phyloP scores from a whole-genome alignment of 2,329 filamentous ascomycete species.

The Thelonectria rubi region DNA sequence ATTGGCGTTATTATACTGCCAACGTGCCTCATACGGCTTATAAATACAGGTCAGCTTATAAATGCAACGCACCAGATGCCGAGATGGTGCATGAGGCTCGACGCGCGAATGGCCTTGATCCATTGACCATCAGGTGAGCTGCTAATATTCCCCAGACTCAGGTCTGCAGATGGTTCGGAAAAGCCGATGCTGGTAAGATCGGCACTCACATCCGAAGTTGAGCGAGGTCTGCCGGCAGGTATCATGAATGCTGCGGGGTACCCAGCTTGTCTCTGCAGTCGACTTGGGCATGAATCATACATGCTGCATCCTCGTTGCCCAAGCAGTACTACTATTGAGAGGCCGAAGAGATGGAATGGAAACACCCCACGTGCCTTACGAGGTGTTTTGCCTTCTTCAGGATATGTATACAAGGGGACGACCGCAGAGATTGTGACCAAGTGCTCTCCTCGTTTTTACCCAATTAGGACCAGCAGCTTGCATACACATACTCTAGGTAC shows the following conservation, averaged over 20 bases:
- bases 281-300: not conserved
- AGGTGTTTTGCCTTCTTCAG: no score
- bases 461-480: not conserved
- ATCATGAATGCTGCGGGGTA: not conserved
- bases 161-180: not conserved
- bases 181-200: not conserved
- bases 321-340: no score
- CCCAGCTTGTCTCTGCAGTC: not conserved
- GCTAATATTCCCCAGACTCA: no score
- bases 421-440: not conserved
- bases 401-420: no score
- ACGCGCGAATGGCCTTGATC: no score
- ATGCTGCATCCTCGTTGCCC: no score
- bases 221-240: not conserved
- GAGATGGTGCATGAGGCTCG: not conserved
- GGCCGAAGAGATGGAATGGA: no score
- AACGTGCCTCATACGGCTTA: not conserved
- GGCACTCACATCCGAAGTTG: not conserved
- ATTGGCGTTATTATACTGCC: not conserved
- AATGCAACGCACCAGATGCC: not conserved
- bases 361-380: no score
- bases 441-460: not conserved
- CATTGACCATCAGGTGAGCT: no score
- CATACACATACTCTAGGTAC: no score
- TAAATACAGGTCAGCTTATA: not conserved